Conservation (phyloP, 768 basidiomycete species). For the Russula virescens region DNA sequence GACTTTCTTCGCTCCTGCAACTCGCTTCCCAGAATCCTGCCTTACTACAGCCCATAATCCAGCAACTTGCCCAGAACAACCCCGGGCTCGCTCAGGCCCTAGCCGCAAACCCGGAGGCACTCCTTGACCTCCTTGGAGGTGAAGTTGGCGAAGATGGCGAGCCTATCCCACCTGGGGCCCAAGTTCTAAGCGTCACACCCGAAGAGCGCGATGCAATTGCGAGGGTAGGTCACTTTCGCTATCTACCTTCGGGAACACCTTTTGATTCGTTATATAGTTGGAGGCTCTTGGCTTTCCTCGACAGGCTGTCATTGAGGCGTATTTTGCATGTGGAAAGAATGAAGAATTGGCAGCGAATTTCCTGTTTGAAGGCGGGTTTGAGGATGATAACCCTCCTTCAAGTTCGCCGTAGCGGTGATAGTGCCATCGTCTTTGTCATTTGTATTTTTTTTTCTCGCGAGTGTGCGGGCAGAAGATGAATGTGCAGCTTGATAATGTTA, state of each 20-base stretch:
- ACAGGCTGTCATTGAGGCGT: slow-evolving; percentile 80
- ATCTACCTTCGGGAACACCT: not conserved
- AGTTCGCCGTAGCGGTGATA: not conserved
- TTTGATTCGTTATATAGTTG: slow-evolving; percentile 44
- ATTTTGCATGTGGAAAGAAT: slow-evolving; percentile 92
- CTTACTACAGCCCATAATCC: slow-evolving; percentile 70
- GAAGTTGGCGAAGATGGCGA: slow-evolving; percentile 37
- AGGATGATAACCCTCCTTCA: slow-evolving; percentile 40
- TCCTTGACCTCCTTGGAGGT: slow-evolving; percentile 56
- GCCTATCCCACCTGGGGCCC: slow-evolving; percentile 41
- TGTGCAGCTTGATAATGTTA: slow-evolving; percentile 9
- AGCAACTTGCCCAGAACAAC: slow-evolving; percentile 71
- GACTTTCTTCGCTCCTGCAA: slow-evolving; percentile 68
- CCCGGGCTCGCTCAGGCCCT: slow-evolving; percentile 69
- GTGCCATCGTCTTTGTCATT: not conserved
- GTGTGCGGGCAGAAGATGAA: slow-evolving; percentile 4
- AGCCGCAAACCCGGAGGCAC: slow-evolving; percentile 62
- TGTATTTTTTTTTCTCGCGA: slow-evolving; percentile 10
- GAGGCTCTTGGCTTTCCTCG: slow-evolving; percentile 84
- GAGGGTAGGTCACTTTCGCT: slow-evolving; percentile 51
- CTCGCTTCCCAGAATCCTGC: slow-evolving; percentile 73
- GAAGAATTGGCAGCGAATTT: slow-evolving; percentile 96
- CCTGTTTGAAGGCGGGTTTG: slow-evolving; percentile 70
- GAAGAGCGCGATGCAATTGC: slow-evolving; percentile 88
- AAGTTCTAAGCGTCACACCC: slow-evolving; percentile 70